Evolutionary conservation across 192 early-diverging fungal species (phyloP), one percentile per base, ranked within the genome.

Genomic region (Backusella psychrophila): DNA sequence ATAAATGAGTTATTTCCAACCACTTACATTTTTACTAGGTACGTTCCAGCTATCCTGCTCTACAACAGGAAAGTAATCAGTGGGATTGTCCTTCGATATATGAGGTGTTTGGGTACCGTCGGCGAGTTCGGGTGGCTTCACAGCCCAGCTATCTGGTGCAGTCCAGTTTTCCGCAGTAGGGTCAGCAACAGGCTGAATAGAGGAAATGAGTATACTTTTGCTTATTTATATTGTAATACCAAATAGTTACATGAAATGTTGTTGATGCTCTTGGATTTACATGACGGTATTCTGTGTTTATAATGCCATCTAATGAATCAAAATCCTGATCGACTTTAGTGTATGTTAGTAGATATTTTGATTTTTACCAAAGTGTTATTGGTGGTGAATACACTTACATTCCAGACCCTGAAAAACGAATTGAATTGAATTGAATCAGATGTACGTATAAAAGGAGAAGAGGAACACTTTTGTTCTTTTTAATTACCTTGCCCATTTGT

Each of bases 91-190:
- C 8, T 77, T 59, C 26, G 79, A 78, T 33, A 74, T 36, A 34
- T 77, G 73, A 8, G 87, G 85, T 6, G 59, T 39, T 21, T 80
- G 75, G 14, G 35, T 21, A 21, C 33, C 33, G 17, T 39, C 19
- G 8, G 4, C 29, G 6, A 75, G 71, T 0, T 75, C 74, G 3
- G 82, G 78, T 8, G 86, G 86, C 52, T 90, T 76, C 17, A 92
- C 89, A 8, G 87, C 90, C 91, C 91, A 92, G 17, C 88, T 89
- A 65, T 92, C 91, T 68, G 91, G 91, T 38, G 91, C 87, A 8
- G 85, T 77, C 91, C 91, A 92, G 2, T 82, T 73, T 75, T 90
- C 90, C 6, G 73, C 5, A 9, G 53, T 29, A 39, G 34, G n/a
- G 0, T 77, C 69, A 14, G 0, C 12, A 56, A n/a, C 14, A 42